Percentiles rank a stretch among this genome's conserved stretches.
phyloP scores from a whole-genome alignment of 1,284 basidiomycete genomes.

The Puccinia hordei region DNA sequence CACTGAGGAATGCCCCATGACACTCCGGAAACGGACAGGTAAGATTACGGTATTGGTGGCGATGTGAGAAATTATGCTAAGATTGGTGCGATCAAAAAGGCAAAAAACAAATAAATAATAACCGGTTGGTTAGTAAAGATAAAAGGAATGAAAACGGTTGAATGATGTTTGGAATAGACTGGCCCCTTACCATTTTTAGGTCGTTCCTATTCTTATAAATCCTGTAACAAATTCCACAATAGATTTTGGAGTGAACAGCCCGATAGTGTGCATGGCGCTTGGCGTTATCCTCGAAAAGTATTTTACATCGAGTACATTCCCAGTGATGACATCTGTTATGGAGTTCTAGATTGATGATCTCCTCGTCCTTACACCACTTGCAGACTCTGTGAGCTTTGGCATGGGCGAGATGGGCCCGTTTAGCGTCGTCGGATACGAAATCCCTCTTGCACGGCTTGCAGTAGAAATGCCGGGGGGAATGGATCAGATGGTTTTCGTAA shows the following conservation, averaged over 20 bases:
- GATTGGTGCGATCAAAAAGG: not conserved
- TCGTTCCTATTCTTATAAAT: constrained; percentile 6
- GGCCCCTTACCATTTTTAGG: constrained; percentile 2
- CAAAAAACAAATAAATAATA: not conserved
- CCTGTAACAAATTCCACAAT: not conserved
- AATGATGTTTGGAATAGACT: not conserved
- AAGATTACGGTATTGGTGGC: not conserved
- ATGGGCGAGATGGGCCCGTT: not conserved
- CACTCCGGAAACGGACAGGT: constrained; percentile 4
- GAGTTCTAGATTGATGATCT: not conserved
- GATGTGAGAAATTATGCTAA: not conserved
- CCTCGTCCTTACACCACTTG: not conserved
- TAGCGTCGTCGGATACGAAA: not conserved
- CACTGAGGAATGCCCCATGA: not conserved
- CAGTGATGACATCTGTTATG: not conserved
- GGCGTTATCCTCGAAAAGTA: not conserved
- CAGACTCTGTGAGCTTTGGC: not conserved
- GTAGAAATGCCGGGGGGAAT: constrained; percentile 22
- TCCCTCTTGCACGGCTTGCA: constrained; percentile 9
- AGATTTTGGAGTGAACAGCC: not conserved
- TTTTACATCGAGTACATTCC: constrained; percentile 3
- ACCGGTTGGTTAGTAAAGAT: not conserved
- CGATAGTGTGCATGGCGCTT: not conserved
- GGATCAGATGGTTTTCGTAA: constrained; percentile 16
- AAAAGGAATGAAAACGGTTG: not conserved